Evolutionary conservation across 2,329 filamentous ascomycete genomes (phyloP), one percentile per base, ranked within the genome.

Genomic region (Fusarium sp.): DNA sequence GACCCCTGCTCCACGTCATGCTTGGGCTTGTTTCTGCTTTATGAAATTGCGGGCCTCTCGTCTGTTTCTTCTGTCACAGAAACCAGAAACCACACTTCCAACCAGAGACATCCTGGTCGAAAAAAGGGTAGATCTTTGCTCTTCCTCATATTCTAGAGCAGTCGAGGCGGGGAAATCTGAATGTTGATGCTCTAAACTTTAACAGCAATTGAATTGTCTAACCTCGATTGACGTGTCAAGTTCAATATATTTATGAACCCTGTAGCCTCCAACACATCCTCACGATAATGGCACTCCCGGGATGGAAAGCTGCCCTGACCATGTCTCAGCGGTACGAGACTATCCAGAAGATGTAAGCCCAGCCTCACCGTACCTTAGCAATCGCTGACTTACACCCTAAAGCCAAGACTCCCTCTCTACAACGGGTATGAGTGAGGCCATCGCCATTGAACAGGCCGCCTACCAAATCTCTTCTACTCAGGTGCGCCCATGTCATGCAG

Each of bases 371-470:
- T 9, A 36, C 4, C 17, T 17, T 36, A 9, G 15, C 34, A n/a
- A 39, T 8, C 30, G 32, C 54, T 44, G 17, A 55, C 53, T 52
- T 51, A 34, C 32, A n/a, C 30, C 20, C 26, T 19, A 45, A 76
- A 79, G 77, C 49, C 74, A 75, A 66, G 67, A 71, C 39, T 74
- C 71, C 7, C 70, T 78, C 8, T 68, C 74, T 10, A 70, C 71
- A 5, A 69, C 58, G 36, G 75, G 72, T 44, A 75, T 77, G 68
- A 70, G 58, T 62, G 69, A 82, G 38, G 92, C 92, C 20, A 90
- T 90, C 72, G 77, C 83, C 45, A 79, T 88, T 39, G 94, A 97
- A 77, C 86, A 85, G 44, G 82, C 85, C 12, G 87, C 89, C 14
- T 91, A 88, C 69, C 83, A 86, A 42, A 78, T 80, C 40, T 87